phyloP scores from a whole-genome alignment of 768 basidiomycete genomes.

The Leccinellum rugosiceps region DNA sequence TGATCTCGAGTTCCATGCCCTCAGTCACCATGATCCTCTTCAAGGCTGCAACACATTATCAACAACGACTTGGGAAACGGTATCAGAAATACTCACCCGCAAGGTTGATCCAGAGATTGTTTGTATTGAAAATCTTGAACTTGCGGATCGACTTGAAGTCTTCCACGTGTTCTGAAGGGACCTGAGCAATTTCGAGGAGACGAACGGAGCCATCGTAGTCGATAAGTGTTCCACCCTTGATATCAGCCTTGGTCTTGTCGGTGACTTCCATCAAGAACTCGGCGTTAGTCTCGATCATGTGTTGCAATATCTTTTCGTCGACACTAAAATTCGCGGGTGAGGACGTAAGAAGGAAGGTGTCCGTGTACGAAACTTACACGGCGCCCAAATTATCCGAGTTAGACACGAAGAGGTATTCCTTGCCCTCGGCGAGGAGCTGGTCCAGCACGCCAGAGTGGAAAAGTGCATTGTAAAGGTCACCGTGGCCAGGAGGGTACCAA shows the following conservation, averaged over 20 bases:
- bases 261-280: conserved; percentile 78
- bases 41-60: conserved; percentile 42
- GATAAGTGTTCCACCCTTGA: conserved; percentile 71
- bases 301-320: conserved; percentile 61
- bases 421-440: conserved; percentile 64
- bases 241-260: conserved; percentile 81
- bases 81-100: conserved; percentile 30
- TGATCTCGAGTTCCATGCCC: conserved; percentile 74
- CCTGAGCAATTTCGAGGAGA: conserved; percentile 75
- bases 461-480: conserved; percentile 71
- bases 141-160: conserved; percentile 74
- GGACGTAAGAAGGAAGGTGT: neutral
- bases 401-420: conserved; percentile 77
- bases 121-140: conserved; percentile 81
- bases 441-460: conserved; percentile 72
- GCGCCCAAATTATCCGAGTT: conserved; percentile 78
- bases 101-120: conserved; percentile 60
- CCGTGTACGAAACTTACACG: conserved; percentile 36
- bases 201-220: conserved; percentile 66
- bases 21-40: conserved; percentile 72
- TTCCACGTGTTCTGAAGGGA: conserved; percentile 67
- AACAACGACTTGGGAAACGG: neutral
- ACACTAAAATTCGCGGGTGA: conserved; percentile 39
- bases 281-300: conserved; percentile 61
- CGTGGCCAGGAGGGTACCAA: conserved; percentile 80